Evolutionary conservation across 2,329 filamentous ascomycete genomes (phyloP).

Genomic region (Aureobasidium sp.): DNA sequence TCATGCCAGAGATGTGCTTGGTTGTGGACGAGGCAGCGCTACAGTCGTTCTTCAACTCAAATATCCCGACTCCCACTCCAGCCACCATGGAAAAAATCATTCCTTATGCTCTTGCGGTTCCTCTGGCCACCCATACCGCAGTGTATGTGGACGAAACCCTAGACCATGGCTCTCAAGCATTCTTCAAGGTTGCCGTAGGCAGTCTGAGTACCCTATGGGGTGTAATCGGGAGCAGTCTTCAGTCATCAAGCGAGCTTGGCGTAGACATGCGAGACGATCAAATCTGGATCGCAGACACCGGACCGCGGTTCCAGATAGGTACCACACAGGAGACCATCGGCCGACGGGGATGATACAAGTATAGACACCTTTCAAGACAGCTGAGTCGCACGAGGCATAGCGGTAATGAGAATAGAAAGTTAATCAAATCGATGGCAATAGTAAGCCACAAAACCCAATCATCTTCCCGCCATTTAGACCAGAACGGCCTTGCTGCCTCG

Average conservation of each 20-base stretch:
- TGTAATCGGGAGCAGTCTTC: neutral
- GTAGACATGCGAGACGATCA: neutral
- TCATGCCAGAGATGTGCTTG: constrained; percentile 1
- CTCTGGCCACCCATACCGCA: neutral
- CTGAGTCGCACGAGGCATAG: too few species aligned
- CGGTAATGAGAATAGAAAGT: too few species aligned
- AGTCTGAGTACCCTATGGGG: constrained; percentile 4
- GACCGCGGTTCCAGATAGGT: neutral
- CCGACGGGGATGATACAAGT: neutral
- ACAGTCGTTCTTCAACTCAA: constrained; percentile 1
- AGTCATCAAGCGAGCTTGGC: neutral
- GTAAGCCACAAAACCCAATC: too few species aligned
- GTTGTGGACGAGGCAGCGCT: neutral
- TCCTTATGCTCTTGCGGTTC: neutral
- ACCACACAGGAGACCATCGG: neutral
- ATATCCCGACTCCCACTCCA: neutral
- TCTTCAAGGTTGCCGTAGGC: neutral
- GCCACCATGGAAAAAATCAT: neutral
- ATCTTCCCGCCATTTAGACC: too few species aligned
- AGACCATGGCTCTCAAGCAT: neutral
- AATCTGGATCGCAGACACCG: constrained; percentile 1
- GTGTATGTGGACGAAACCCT: neutral
- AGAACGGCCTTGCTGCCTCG: too few species aligned
- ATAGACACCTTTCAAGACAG: neutral
- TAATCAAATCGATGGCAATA: too few species aligned